Evolutionary conservation across 2,329 filamentous ascomycete genomes (phyloP).

Genomic region (Aspergillus tanneri): DNA sequence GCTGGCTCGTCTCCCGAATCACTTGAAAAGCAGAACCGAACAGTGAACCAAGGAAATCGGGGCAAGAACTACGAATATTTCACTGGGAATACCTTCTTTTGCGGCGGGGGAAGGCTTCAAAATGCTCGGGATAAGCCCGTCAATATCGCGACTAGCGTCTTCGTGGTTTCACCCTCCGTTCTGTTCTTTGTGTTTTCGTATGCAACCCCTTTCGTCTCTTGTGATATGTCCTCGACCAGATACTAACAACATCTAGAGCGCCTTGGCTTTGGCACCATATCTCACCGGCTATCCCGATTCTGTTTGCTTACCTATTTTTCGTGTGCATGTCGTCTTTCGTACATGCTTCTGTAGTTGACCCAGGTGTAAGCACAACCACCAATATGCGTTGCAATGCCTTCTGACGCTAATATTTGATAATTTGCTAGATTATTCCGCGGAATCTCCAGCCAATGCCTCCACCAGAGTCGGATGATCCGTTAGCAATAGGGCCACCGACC

Average conservation of each 20-base stretch:
- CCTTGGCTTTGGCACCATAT: slow-evolving; percentile 83
- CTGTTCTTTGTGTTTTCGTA: slow-evolving; percentile 82
- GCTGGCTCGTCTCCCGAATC: slow-evolving; percentile 71
- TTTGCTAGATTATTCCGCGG: slow-evolving; percentile 79
- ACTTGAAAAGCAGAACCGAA: slow-evolving; percentile 45
- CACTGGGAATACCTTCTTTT: slow-evolving; percentile 89
- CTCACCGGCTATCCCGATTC: slow-evolving; percentile 82
- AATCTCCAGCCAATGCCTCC: slow-evolving; percentile 90
- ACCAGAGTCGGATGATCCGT: slow-evolving; percentile 71
- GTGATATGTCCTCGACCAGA: slow-evolving; percentile 1
- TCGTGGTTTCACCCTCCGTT: slow-evolving; percentile 73
- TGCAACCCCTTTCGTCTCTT: slow-evolving; percentile 10
- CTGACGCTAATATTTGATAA: slow-evolving; percentile 8
- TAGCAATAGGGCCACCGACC: slow-evolving; percentile 76
- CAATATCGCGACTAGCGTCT: slow-evolving; percentile 78
- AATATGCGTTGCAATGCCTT: slow-evolving; percentile 22
- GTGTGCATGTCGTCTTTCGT: slow-evolving; percentile 90
- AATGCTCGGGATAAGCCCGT: slow-evolving; percentile 85
- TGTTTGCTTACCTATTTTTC: slow-evolving; percentile 89
- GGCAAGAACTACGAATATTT: slow-evolving; percentile 90
- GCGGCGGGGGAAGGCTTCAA: slow-evolving; percentile 77
- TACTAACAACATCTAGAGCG: slow-evolving; percentile 49
- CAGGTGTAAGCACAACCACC: slow-evolving; percentile 89
- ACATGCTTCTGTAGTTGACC: slow-evolving; percentile 88
- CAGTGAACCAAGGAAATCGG: slow-evolving; percentile 41